phyloP scores from a whole-genome alignment of 2,329 filamentous ascomycete species.

The Xylaria hypoxylon region DNA sequence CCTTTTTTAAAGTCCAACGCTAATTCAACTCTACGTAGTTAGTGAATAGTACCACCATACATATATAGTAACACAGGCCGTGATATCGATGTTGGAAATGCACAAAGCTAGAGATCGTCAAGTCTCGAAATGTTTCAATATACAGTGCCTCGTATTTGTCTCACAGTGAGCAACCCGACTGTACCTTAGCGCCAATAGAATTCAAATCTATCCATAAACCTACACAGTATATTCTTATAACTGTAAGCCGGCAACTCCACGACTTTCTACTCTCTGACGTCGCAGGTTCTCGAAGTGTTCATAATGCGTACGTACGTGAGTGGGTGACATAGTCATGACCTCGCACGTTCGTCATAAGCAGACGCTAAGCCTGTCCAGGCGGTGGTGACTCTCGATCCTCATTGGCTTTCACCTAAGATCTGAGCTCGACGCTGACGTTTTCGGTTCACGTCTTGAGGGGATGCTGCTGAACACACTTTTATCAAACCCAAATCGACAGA shows the following conservation, averaged over 20 bases:
- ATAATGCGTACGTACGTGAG: neutral
- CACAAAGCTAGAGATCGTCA: neutral
- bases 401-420: constrained; percentile 14
- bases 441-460: neutral
- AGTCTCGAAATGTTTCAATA: neutral
- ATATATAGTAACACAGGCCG: neutral
- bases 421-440: neutral
- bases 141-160: constrained; percentile 1
- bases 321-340: constrained; percentile 30
- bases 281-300: neutral
- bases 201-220: neutral
- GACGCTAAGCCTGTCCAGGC: constrained; percentile 12
- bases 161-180: neutral
- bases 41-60: too few species aligned
- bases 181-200: neutral
- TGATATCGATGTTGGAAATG: neutral
- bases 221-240: neutral
- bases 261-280: constrained; percentile 20
- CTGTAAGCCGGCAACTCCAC: neutral
- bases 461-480: neutral
- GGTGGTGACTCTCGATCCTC: neutral
- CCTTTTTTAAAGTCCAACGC: too few species aligned
- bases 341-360: constrained; percentile 21
- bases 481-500: neutral
- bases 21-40: too few species aligned